These are phyloP conservation scores for Colletotrichum lindemuthianum DNA, from an alignment of 2,329 filamentous ascomycete genomes.

Conservation along the genomic window DNA sequence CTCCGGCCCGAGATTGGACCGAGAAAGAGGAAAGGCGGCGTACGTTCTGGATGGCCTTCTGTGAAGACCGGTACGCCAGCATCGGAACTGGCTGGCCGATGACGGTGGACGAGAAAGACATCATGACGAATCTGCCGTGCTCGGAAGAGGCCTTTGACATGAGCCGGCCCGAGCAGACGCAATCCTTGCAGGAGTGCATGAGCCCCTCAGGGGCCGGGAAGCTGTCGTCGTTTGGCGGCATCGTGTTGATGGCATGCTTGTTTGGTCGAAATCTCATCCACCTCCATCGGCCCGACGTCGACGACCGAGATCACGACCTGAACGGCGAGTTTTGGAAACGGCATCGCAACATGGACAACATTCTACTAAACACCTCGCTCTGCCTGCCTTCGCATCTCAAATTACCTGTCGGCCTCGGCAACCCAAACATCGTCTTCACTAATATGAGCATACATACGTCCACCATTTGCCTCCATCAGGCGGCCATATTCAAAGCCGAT, in stretches of 20 bases:
- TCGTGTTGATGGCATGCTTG: constrained; percentile 86
- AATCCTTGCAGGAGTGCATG: constrained; percentile 76
- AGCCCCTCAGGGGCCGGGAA: constrained; percentile 76
- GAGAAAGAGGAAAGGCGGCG: constrained; percentile 90
- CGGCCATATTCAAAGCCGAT: constrained; percentile 96
- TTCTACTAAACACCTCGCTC: constrained; percentile 86
- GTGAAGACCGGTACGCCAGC: constrained; percentile 89
- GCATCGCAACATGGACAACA: constrained; percentile 88
- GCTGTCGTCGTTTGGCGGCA: constrained; percentile 80
- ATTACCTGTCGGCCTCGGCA: constrained; percentile 77
- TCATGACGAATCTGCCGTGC: constrained; percentile 84
- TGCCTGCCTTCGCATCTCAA: constrained; percentile 84
- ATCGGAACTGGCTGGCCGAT: constrained; percentile 98
- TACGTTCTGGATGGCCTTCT: constrained; percentile 96
- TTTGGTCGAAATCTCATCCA: constrained; percentile 93
- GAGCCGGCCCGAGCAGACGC: constrained; percentile 78
- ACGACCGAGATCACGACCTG: constrained; percentile 86
- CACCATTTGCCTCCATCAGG: constrained; percentile 97
- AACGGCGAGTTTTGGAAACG: constrained; percentile 97
- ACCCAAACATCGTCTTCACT: constrained; percentile 88
- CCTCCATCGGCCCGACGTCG: constrained; percentile 83
- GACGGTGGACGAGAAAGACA: constrained; percentile 90
- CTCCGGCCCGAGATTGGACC: constrained; percentile 90
- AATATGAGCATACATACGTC: constrained; percentile 99
- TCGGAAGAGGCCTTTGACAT: constrained; percentile 87